Evolutionary conservation across 2,329 filamentous ascomycete genomes (phyloP).

Genomic region (Lecanicillium sp.): DNA sequence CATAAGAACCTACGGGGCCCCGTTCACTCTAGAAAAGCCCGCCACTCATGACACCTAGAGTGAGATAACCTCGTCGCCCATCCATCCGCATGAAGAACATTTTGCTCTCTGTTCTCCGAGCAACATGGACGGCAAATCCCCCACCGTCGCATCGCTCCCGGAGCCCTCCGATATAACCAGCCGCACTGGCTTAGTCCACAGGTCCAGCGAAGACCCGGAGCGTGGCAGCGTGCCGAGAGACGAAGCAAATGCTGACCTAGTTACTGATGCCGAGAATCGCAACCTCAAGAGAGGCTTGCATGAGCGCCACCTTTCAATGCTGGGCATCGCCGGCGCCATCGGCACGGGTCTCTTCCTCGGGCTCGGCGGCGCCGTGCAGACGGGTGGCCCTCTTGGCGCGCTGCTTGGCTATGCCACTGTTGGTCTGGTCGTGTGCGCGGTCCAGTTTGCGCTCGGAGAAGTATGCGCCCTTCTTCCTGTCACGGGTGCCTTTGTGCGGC

Average conservation of each 20-base stretch:
- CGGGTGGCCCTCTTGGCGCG: constrained; percentile 38
- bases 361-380: constrained; percentile 43
- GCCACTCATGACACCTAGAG: too few species aligned
- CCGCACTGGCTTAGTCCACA: not conserved
- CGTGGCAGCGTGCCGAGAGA: not conserved
- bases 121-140: not conserved
- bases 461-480: constrained; percentile 52
- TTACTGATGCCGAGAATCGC: constrained; percentile 39
- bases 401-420: constrained; percentile 47
- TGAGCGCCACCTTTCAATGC: constrained; percentile 49
- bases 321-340: constrained; percentile 53
- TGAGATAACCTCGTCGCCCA: too few species aligned
- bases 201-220: not conserved
- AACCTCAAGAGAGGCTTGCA: constrained; percentile 38
- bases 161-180: not conserved
- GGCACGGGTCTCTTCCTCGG: constrained; percentile 54
- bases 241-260: constrained; percentile 32
- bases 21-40: too few species aligned
- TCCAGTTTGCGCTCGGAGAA: constrained; percentile 52
- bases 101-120: not conserved
- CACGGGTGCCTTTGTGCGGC: constrained; percentile 54
- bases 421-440: constrained; percentile 47
- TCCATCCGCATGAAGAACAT: too few species aligned
- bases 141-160: not conserved
- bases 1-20: too few species aligned